These are phyloP conservation scores for Alternaria alternata DNA, from an alignment of 2,329 filamentous ascomycete species.

Conservation along the genomic window DNA sequence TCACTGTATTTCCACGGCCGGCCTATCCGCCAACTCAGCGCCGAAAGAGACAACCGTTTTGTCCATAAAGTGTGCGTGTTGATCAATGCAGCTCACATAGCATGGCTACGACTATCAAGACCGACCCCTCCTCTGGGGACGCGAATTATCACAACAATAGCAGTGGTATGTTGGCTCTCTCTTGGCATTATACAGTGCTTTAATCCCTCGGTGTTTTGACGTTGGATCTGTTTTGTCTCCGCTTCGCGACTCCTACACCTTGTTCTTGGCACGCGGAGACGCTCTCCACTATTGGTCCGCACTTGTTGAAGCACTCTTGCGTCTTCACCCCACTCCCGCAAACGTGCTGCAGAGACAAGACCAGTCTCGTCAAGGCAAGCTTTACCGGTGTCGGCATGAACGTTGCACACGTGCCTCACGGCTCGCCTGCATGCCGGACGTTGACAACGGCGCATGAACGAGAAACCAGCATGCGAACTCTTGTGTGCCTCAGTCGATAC, in stretches of 20 bases:
- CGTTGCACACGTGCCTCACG: slow-evolving; percentile 33
- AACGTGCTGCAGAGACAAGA: slow-evolving; percentile 39
- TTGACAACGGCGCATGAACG: slow-evolving; percentile 35
- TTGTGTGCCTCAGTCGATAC: slow-evolving; percentile 17
- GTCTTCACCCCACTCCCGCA: slow-evolving; percentile 24
- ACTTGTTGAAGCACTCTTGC: slow-evolving; percentile 19
- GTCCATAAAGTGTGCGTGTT: slow-evolving; percentile 18
- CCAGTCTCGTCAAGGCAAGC: slow-evolving; percentile 41
- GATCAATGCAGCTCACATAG: slow-evolving; percentile 42
- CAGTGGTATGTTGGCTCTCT: slow-evolving; percentile 42
- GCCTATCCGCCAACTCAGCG: slow-evolving; percentile 16
- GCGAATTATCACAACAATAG: slow-evolving; percentile 38
- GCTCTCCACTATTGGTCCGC: slow-evolving; percentile 31
- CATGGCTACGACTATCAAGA: slow-evolving; percentile 47
- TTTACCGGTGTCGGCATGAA: slow-evolving; percentile 35
- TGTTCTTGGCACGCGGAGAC: slow-evolving; percentile 28
- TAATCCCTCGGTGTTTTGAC: slow-evolving; percentile 40
- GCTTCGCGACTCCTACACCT: slow-evolving; percentile 36
- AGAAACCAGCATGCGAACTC: slow-evolving; percentile 18
- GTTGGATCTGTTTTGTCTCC: slow-evolving; percentile 43
- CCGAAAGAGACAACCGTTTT: slow-evolving; percentile 21
- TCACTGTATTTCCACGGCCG: slow-evolving; percentile 12
- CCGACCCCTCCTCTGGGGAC: slow-evolving; percentile 43
- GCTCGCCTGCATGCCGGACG: slow-evolving; percentile 35
- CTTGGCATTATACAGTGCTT: slow-evolving; percentile 35